A percentile compares a stretch with the other conserved stretches of the same genome.
Conservation (phyloP, 1,139 yeast species). For the Suhomyces maxii region DNA sequence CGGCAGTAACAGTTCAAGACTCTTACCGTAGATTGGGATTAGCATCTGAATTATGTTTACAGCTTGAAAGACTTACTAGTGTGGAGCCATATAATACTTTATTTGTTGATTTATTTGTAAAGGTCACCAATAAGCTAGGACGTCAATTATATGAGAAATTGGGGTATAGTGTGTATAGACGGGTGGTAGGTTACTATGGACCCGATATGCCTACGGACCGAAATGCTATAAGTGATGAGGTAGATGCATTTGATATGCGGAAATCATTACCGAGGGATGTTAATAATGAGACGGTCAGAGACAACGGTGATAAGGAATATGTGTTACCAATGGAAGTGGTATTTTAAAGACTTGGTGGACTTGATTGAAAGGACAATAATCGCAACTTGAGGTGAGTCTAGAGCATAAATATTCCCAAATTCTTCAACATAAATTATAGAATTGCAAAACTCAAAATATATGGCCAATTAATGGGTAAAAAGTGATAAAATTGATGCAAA, state of each 20-base stretch:
- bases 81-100: slow-evolving; percentile 69
- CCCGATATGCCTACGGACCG: slow-evolving; percentile 46
- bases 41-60: slow-evolving; percentile 74
- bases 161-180: slow-evolving; percentile 80
- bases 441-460: too few relatives aligned
- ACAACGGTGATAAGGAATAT: slow-evolving; percentile 56
- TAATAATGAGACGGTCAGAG: slow-evolving; percentile 50
- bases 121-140: slow-evolving; percentile 80
- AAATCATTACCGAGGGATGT: slow-evolving; percentile 60
- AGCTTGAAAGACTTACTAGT: slow-evolving; percentile 69
- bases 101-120: slow-evolving; percentile 88
- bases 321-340: slow-evolving; percentile 64
- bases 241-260: slow-evolving; percentile 90
- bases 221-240: slow-evolving; percentile 54
- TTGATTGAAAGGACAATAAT: background rate
- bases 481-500: too few relatives aligned
- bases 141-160: slow-evolving; percentile 78
- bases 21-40: slow-evolving; percentile 82
- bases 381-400: too few relatives aligned
- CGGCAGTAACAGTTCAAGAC: slow-evolving; percentile 90
- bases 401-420: too few relatives aligned
- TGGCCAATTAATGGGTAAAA: too few relatives aligned
- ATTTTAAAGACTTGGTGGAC: slow-evolving; percentile 40
- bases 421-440: too few relatives aligned
- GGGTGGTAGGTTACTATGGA: slow-evolving; percentile 91